A percentile compares a stretch with the other conserved stretches of the same genome.
Conservation (phyloP, 768 basidiomycete genomes). For the Hypholoma fasciculare region DNA sequence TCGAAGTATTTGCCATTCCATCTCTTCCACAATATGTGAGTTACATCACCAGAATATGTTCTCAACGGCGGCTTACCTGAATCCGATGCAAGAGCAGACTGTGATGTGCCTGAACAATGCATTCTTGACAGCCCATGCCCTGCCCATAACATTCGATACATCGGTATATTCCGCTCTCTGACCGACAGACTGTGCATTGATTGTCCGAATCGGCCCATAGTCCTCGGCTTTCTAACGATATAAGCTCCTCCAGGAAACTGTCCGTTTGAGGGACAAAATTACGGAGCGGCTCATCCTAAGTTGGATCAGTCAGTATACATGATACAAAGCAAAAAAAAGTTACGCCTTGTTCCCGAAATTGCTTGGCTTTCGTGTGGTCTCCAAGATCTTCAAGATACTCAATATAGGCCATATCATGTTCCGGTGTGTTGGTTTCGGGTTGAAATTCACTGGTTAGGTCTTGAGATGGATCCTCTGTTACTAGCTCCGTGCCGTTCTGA, state of each 20-base stretch:
- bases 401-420: not conserved
- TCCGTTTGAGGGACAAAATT: not conserved
- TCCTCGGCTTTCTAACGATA: not conserved
- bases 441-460: no score
- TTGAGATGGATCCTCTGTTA: no score
- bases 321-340: no score
- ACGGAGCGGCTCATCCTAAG: not conserved
- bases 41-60: not conserved
- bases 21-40: not conserved
- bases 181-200: not conserved
- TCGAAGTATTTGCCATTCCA: conserved; percentile 20
- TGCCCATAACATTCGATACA: not conserved
- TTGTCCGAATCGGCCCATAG: not conserved
- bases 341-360: not conserved
- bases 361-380: not conserved
- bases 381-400: not conserved
- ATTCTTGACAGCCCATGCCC: not conserved
- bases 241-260: not conserved
- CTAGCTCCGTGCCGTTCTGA: no score
- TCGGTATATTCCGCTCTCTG: not conserved
- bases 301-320: not conserved
- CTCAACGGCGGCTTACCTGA: not conserved
- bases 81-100: not conserved
- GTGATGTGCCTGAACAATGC: not conserved
- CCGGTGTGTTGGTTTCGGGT: not conserved